A percentile compares a stretch with the other conserved stretches of the same genome.
These are phyloP conservation scores for Trametes hirsuta DNA, from an alignment of 1,284 basidiomycete genomes.

Conservation along the genomic window DNA sequence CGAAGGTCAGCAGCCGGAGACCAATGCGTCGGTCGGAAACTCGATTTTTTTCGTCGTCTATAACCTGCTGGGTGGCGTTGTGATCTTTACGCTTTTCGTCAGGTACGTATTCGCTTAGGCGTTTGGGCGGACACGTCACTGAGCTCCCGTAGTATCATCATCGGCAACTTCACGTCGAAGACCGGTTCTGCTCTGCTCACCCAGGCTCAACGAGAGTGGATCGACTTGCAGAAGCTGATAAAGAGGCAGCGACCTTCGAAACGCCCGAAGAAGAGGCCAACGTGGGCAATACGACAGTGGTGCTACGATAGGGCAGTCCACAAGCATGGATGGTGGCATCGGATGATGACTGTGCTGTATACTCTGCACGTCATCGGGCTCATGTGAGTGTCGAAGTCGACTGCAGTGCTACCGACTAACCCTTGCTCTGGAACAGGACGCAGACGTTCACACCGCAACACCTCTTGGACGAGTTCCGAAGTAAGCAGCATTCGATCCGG, in stretches of 20 bases:
- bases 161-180: conserved; percentile 88
- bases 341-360: conserved; percentile 83
- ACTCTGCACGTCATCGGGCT: conserved; percentile 85
- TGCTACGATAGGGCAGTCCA: conserved; percentile 90
- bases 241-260: conserved; percentile 87
- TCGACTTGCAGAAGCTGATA: conserved; percentile 90
- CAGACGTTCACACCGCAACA: conserved; percentile 71
- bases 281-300: conserved; percentile 71
- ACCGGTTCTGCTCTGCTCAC: conserved; percentile 87
- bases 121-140: conserved; percentile 3
- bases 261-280: conserved; percentile 68
- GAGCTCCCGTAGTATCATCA: conserved; percentile 75
- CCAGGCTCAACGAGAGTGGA: conserved; percentile 93
- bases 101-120: conserved; percentile 54
- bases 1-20: conserved; percentile 66
- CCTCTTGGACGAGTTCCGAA: conserved; percentile 64
- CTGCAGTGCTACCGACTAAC: not conserved
- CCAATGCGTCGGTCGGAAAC: conserved; percentile 78
- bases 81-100: conserved; percentile 89
- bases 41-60: conserved; percentile 94
- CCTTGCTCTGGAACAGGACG: conserved; percentile 57
- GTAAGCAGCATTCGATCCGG: conserved; percentile 45
- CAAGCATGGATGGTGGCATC: conserved; percentile 95
- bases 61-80: conserved; percentile 90
- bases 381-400: conserved; percentile 59